Evolutionary conservation across 176 grass and related monocot species (phyloP), one percentile per base, ranked within the genome.

Genomic region (Oryza nivara): DNA sequence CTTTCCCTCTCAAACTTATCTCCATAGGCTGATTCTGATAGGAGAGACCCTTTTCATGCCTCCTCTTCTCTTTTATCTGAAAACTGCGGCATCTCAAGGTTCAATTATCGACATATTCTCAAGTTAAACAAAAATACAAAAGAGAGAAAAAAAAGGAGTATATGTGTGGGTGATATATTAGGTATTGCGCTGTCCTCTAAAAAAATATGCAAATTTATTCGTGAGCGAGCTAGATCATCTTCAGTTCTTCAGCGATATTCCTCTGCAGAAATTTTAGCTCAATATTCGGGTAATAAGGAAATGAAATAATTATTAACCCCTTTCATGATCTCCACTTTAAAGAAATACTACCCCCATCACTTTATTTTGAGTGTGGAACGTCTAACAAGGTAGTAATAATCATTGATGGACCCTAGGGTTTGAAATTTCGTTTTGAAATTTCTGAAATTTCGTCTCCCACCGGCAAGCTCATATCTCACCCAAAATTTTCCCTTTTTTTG

Each of bases 1-100:
- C 47, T 87, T 89, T 89, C 67, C 58, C 80, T 78, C 2, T 77
- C 54, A 23, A 17, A 6, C 80, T 83, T 45, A 67, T 77, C 86
- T 76, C 19, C 45, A 34, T 30, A 32, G 23, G 74, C 54, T 73
- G 67, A 88, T 88, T 67, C 75, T 74, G 68, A 45, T 40, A 52
- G 60, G 47, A 80, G 14, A 51, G 23, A 17, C 69, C 11, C 20
- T 80, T 51, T 41, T 54, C 80, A 72, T 76, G 86, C 41, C 20
- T 70, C 86, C 58, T 65, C 3, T 23, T 63, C 10, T 56, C 26
- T 82, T 88, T 83, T 65, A 83, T 83, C 66, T 83, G 73, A 78
- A 72, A 72, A 83, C 65, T 48, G 60, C 46, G 4, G 86, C 51
- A 70, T 63, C 11, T 15, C 63, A 60, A 69, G 72, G 64, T 54